Base-by-base conservation (phyloP, 345 rosid genomes). In the Heritiera littoralis region DNA sequence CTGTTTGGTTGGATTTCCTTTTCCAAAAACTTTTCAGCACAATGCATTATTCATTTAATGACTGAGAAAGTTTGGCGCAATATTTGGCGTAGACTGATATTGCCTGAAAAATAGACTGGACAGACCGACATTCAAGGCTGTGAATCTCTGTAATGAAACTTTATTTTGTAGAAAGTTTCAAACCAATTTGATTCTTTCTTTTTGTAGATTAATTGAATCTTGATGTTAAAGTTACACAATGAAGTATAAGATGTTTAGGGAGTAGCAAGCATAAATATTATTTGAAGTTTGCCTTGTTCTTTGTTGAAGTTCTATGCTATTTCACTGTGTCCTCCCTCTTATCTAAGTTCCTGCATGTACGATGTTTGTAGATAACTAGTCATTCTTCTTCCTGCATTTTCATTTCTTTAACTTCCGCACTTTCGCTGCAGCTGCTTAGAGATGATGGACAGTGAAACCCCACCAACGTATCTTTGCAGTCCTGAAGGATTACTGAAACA, bases 401-500 rank as follows among this genome's bases (percentile, higher is more conserved):
- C 17, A 63, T 77, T 69, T 38, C 61, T 49, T 54, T 13, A 54
- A n/a, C 30, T 55, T 30, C 32, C n/a, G 20, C 65, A n/a, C 30
- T 55, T 30, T 48, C n/a, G 20, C 65, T 75, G 72, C 80, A 88
- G 93, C 81, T 90, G 93, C 81, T 82, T 88, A 71, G 93, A 90
- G 77, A 87, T 90, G 93, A 87, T 84, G 77, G 93, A 90, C 80
- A 76, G 81, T 78, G 91, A 90, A 81, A 86, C 87, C 77, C 91
- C 91, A 61, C 87, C 87, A 58, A 83, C 84, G n/a, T 90, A 86
- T 80, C 80, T 85, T 82, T 88, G 93, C 87, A 90, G 93, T 78
- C 93, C 93, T 51, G 93, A 90, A 86, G 93, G 93, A 81, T 81
- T 88, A 76, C 88, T 84, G 23, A 80, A 84, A 79, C 93, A 88